Evolutionary conservation across 805 yeast species (phyloP).

Genomic region (Candida qinlingensis): DNA sequence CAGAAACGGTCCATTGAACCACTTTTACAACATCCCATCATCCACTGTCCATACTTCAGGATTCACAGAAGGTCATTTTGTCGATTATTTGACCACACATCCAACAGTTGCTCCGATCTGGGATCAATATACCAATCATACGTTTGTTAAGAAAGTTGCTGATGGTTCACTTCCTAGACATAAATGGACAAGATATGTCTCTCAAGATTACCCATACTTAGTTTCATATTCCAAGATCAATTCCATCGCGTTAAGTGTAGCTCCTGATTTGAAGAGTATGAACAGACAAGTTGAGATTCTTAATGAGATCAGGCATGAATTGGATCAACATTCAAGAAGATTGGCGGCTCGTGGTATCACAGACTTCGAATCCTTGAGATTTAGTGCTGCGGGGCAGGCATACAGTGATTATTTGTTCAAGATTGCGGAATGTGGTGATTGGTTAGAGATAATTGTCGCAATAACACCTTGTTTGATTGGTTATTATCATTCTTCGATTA

Average conservation of each 20-base stretch:
- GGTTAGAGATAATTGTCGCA: slow-evolving; percentile 62
- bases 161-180: slow-evolving; percentile 41
- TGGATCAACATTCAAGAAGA: slow-evolving; percentile 48
- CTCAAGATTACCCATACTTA: slow-evolving; percentile 65
- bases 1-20: slow-evolving; percentile 70
- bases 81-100: slow-evolving; percentile 49
- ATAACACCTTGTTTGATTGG: slow-evolving; percentile 76
- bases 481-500: slow-evolving; percentile 42
- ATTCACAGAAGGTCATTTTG: slow-evolving; percentile 28
- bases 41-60: slow-evolving; percentile 2
- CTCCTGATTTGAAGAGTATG: slow-evolving; percentile 49
- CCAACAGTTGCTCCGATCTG: slow-evolving; percentile 51
- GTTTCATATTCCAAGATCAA: slow-evolving; percentile 65
- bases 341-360: slow-evolving; percentile 39
- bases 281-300: slow-evolving; percentile 47
- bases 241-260: slow-evolving; percentile 55
- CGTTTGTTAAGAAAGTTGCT: slow-evolving; percentile 52
- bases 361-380: slow-evolving; percentile 40
- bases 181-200: slow-evolving; percentile 46
- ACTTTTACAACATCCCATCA: slow-evolving; percentile 35
- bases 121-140: slow-evolving; percentile 55
- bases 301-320: slow-evolving; percentile 47
- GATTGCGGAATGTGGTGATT: slow-evolving; percentile 49
- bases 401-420: slow-evolving; percentile 58
- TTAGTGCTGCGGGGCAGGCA: slow-evolving; percentile 51